Percentiles rank a stretch among this genome's conserved stretches.
Evolutionary conservation across 2,329 filamentous ascomycete species (phyloP).

Genomic region (Keithomyces neogunnii): DNA sequence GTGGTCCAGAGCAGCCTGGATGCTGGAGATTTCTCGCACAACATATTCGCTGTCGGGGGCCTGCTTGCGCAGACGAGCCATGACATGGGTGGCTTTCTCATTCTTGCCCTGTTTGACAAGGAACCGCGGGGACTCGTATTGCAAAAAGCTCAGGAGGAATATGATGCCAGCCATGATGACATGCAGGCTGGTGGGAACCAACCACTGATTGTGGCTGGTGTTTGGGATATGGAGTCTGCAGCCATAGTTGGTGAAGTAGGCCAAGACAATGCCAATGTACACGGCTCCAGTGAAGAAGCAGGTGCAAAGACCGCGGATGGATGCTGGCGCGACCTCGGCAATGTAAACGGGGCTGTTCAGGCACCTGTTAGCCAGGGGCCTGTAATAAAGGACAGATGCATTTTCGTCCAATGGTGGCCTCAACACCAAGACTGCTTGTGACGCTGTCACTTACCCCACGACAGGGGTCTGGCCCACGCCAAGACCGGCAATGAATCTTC

Average conservation of each 20-base stretch:
- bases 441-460: slow-evolving; percentile 34
- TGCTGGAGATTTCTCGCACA: slow-evolving; percentile 51
- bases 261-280: slow-evolving; percentile 69
- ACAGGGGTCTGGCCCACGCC: slow-evolving; percentile 61
- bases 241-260: slow-evolving; percentile 68
- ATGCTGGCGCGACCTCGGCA: slow-evolving; percentile 61
- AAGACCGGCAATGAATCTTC: slow-evolving; percentile 57
- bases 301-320: slow-evolving; percentile 65
- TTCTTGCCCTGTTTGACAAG: slow-evolving; percentile 56
- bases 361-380: background rate
- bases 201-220: slow-evolving; percentile 41
- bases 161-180: slow-evolving; percentile 71
- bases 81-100: slow-evolving; percentile 47
- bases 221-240: slow-evolving; percentile 40
- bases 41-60: slow-evolving; percentile 53
- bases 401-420: background rate
- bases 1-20: slow-evolving; percentile 57
- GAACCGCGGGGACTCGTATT: slow-evolving; percentile 62
- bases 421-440: background rate
- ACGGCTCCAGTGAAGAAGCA: slow-evolving; percentile 47
- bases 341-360: slow-evolving; percentile 54
- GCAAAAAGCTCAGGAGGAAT: slow-evolving; percentile 59
- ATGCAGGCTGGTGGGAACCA: slow-evolving; percentile 66
- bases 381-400: background rate
- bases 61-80: slow-evolving; percentile 52